phyloP scores from a whole-genome alignment of 1,284 basidiomycete genomes.

The Ceratobasidium sp. region DNA sequence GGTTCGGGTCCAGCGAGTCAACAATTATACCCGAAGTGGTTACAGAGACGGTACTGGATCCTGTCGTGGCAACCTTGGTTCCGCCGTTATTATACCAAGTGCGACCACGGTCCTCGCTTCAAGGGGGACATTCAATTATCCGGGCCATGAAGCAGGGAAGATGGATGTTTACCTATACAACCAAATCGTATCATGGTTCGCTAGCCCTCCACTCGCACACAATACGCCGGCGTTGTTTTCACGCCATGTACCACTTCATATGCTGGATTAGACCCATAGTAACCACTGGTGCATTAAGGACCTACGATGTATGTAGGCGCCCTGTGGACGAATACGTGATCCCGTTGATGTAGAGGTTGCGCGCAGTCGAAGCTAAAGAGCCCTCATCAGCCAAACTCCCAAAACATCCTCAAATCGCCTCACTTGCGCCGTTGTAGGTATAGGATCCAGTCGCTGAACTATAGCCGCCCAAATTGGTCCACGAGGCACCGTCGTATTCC shows the following conservation, averaged over 20 bases:
- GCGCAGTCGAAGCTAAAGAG: constrained; percentile 10
- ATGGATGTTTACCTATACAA: constrained; percentile 23
- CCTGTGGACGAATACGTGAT: constrained; percentile 42
- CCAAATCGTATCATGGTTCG: constrained; percentile 43
- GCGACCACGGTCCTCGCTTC: constrained; percentile 41
- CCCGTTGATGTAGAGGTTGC: constrained; percentile 44
- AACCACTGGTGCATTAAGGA: background rate
- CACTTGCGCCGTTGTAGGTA: constrained; percentile 41
- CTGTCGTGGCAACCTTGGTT: constrained; percentile 41
- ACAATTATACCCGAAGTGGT: constrained; percentile 43
- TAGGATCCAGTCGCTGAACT: constrained; percentile 43
- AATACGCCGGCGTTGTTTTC: constrained; percentile 40
- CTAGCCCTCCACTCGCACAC: constrained; percentile 40
- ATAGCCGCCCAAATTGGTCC: constrained; percentile 42
- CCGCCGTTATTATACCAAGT: constrained; percentile 43
- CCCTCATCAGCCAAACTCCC: background rate
- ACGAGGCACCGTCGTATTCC: constrained; percentile 38
- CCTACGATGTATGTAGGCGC: constrained; percentile 41
- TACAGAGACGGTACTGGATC: constrained; percentile 39
- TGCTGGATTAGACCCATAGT: background rate
- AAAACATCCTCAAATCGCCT: background rate
- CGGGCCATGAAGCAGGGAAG: background rate
- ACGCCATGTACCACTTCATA: constrained; percentile 42
- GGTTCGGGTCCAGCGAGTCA: constrained; percentile 42
- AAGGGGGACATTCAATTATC: background rate